phyloP scores from a whole-genome alignment of 192 early-diverging fungal genomes.

The Linnemannia exigua region DNA sequence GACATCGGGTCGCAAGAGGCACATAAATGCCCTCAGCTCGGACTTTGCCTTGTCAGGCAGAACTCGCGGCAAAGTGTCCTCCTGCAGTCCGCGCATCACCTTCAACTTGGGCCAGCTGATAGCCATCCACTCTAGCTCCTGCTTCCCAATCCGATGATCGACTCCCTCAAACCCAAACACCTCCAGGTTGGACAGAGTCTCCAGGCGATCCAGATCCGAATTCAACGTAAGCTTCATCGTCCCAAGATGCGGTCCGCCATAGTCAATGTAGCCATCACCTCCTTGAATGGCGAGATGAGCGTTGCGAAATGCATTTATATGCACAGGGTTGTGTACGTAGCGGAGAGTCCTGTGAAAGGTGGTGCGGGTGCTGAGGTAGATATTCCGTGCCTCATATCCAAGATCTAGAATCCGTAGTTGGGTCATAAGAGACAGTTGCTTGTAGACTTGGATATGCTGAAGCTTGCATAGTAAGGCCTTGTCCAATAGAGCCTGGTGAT shows the following conservation, averaged over 20 bases:
- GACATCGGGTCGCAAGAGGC: neutral
- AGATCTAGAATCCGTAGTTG: neutral
- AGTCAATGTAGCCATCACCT: neutral
- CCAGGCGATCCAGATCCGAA: neutral
- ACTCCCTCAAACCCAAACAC: conserved; percentile 1
- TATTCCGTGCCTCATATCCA: neutral
- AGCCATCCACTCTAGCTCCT: conserved; percentile 3
- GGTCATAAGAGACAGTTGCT: neutral
- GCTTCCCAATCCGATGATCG: neutral
- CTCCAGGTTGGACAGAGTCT: neutral
- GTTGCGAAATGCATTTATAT: neutral
- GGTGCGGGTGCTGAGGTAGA: neutral
- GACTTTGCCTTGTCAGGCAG: neutral
- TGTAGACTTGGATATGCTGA: neutral
- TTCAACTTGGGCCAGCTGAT: neutral
- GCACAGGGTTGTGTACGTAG: neutral
- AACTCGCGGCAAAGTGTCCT: neutral
- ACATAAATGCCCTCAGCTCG: neutral
- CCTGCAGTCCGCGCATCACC: neutral
- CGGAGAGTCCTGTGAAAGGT: neutral
- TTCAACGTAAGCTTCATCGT: neutral
- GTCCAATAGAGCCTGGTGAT: neutral
- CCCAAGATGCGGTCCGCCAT: neutral
- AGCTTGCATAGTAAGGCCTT: neutral
- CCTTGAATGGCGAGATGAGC: neutral